Percentiles rank a stretch among this genome's conserved stretches.
Evolutionary conservation across 2,329 filamentous ascomycete species (phyloP).

Genomic region (Diaporthe australafricana): DNA sequence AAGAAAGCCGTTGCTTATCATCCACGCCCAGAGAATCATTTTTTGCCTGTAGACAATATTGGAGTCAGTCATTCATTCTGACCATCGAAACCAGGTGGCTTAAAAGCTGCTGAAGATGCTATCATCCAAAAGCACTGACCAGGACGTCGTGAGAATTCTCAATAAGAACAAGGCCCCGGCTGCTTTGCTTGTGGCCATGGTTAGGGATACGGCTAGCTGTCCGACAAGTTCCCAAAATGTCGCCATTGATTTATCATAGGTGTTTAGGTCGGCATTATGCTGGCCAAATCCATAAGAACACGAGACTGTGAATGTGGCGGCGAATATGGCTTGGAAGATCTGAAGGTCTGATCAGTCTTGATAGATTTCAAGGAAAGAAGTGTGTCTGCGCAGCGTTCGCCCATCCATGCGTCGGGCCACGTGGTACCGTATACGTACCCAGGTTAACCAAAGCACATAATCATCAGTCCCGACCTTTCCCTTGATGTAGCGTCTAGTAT

Average conservation of each 20-base stretch:
- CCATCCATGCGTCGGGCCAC: not conserved
- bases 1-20: constrained; percentile 16
- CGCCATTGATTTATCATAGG: not conserved
- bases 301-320: constrained; percentile 9
- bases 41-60: not conserved
- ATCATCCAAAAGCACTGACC: not conserved
- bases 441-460: constrained; percentile 7
- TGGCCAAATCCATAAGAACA: constrained; percentile 23
- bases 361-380: not conserved
- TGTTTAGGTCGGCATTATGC: constrained; percentile 12
- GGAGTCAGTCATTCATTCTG: not conserved
- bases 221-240: constrained; percentile 20
- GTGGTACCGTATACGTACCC: not conserved
- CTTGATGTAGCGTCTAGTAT: constrained; percentile 13
- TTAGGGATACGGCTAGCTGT: constrained; percentile 8
- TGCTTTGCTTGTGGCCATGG: constrained; percentile 19
- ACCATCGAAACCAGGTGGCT: not conserved
- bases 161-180: constrained; percentile 2
- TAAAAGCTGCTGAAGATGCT: too few relatives aligned
- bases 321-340: not conserved
- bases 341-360: not conserved
- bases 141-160: constrained; percentile 9
- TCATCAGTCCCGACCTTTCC: constrained; percentile 18
- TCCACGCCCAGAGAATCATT: constrained; percentile 22
- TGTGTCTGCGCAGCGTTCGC: not conserved